Percentiles rank a stretch among this genome's conserved stretches.
These are phyloP conservation scores for Yamadazyma sp. DNA, from an alignment of 805 yeast genomes.

Conservation along the genomic window DNA sequence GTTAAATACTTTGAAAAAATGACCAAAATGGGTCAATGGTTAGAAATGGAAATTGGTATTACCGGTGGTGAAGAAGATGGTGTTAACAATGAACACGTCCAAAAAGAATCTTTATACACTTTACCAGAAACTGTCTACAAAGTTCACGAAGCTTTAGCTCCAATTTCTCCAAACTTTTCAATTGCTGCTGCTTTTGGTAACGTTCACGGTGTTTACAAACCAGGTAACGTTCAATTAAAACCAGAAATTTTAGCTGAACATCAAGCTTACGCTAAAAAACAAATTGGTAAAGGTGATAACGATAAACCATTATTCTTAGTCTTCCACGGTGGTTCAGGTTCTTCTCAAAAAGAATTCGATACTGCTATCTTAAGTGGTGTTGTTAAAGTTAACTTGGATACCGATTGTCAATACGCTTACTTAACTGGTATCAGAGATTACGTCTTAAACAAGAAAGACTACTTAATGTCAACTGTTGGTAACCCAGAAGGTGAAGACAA, in stretches of 20 bases:
- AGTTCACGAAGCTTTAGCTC: conserved; percentile 84
- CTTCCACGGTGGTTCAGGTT: conserved; percentile 99
- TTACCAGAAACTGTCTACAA: conserved; percentile 90
- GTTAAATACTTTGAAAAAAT: conserved; percentile 92
- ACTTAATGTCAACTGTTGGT: conserved; percentile 85
- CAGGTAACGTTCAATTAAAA: conserved; percentile 92
- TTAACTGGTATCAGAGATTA: conserved; percentile 96
- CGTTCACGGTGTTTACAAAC: conserved; percentile 99
- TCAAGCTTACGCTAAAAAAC: conserved; percentile 81
- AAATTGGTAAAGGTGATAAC: conserved; percentile 46
- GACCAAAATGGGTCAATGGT: conserved; percentile 93
- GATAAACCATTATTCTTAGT: conserved; percentile 87
- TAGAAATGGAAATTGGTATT: conserved; percentile 99
- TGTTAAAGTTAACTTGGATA: conserved; percentile 98
- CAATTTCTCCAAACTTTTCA: conserved; percentile 96
- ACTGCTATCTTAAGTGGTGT: conserved; percentile 91
- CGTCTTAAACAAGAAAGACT: conserved; percentile 93
- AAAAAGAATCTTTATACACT: conserved; percentile 86
- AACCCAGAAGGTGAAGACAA: conserved; percentile 99
- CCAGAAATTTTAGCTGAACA: conserved; percentile 95
- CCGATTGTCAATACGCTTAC: conserved; percentile 99
- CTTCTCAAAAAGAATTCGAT: conserved; percentile 86
- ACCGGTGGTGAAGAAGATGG: conserved; percentile 99
- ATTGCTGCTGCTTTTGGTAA: conserved; percentile 99
- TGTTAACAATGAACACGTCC: conserved; percentile 95